Conservation (phyloP, 2,329 filamentous ascomycete genomes). For the Penicillium sp. region DNA sequence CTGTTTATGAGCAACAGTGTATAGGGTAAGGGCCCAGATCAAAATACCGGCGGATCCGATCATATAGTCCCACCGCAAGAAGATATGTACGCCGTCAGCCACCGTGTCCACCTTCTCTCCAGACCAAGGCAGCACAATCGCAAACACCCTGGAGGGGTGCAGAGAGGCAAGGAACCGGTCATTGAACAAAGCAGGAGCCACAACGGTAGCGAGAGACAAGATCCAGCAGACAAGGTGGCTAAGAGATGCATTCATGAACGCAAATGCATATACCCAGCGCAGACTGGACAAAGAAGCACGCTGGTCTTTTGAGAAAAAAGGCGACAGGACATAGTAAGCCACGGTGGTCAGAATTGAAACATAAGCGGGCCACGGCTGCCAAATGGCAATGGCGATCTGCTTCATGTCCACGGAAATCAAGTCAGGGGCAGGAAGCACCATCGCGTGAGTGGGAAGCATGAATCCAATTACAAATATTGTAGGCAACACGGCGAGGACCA, state of each 20-base stretch:
- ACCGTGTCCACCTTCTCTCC: slow-evolving; percentile 30
- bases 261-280: slow-evolving; percentile 41
- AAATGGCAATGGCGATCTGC: slow-evolving; percentile 47
- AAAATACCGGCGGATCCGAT: slow-evolving; percentile 42
- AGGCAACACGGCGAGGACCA: slow-evolving; percentile 37
- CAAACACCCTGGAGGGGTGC: slow-evolving; percentile 40
- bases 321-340: slow-evolving; percentile 25
- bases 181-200: slow-evolving; percentile 35
- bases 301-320: slow-evolving; percentile 23
- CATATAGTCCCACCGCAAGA: slow-evolving; percentile 50
- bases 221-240: slow-evolving; percentile 41
- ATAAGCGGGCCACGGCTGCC: slow-evolving; percentile 51
- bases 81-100: slow-evolving; percentile 42
- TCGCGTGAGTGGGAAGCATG: slow-evolving; percentile 42
- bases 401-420: slow-evolving; percentile 41
- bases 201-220: slow-evolving; percentile 39
- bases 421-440: slow-evolving; percentile 43
- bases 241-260: slow-evolving; percentile 38
- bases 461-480: slow-evolving; percentile 43
- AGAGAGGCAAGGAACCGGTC: slow-evolving; percentile 31
- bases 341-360: slow-evolving; percentile 40
- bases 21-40: slow-evolving; percentile 45
- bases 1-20: slow-evolving; percentile 28
- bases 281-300: slow-evolving; percentile 31
- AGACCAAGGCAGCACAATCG: slow-evolving; percentile 33